Conservation (phyloP, 805 yeast genomes). For the Candida boidinii region DNA sequence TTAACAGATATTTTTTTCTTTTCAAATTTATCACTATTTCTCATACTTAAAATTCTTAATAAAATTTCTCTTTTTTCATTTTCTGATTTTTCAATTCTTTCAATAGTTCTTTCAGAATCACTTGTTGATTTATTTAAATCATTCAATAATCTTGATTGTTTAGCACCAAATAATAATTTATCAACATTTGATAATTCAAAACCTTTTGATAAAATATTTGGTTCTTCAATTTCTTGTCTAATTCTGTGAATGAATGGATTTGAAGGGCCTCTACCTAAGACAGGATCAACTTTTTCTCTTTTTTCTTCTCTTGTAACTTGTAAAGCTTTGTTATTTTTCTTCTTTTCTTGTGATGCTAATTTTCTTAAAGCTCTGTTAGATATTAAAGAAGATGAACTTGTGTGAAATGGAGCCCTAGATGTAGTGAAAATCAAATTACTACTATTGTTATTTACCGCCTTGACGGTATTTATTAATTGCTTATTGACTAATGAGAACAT, state of each 20-base stretch:
- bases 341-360: conserved; percentile 12
- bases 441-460: no score
- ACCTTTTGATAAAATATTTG: conserved; percentile 52
- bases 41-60: conserved; percentile 62
- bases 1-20: conserved; percentile 46
- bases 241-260: conserved; percentile 65
- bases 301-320: conserved; percentile 9
- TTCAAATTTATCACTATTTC: conserved; percentile 58
- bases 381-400: neutral
- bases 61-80: conserved; percentile 63
- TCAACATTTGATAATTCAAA: conserved; percentile 60
- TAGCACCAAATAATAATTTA: conserved; percentile 69
- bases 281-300: conserved; percentile 62
- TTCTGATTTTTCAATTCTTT: conserved; percentile 23
- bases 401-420: no score
- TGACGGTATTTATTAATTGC: no score
- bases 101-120: conserved; percentile 12
- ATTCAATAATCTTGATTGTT: conserved; percentile 43
- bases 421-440: no score
- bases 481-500: no score
- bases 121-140: conserved; percentile 12
- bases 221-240: conserved; percentile 57
- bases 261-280: conserved; percentile 60
- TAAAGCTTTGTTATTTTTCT: conserved; percentile 21
- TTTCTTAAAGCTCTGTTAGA: conserved; percentile 6